Conservation (phyloP, 495 filamentous ascomycete genomes). For the Penicillium tannophilum region DNA sequence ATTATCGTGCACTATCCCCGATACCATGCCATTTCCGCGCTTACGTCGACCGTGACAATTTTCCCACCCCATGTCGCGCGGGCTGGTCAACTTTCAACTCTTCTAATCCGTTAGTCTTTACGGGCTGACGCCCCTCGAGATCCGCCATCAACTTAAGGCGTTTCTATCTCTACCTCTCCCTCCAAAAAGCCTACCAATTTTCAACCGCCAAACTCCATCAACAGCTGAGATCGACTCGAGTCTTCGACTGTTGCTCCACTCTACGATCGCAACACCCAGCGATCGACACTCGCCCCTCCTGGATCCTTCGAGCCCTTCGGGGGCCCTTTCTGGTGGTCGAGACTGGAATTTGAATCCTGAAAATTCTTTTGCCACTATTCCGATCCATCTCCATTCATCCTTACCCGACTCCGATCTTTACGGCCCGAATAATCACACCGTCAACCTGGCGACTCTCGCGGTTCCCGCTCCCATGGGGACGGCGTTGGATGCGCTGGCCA, state of each 20-base stretch:
- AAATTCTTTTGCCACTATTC: slow-evolving; percentile 24
- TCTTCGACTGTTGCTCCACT: slow-evolving; percentile 25
- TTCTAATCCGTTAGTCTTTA: slow-evolving; percentile 1
- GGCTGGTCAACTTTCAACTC: slow-evolving; percentile 5
- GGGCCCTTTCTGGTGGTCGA: slow-evolving; percentile 44
- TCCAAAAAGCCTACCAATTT: background rate
- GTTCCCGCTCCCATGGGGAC: slow-evolving; percentile 50
- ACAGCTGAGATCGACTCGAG: slow-evolving; percentile 9
- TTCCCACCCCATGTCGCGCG: background rate
- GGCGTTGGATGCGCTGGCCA: slow-evolving; percentile 42
- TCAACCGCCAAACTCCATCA: background rate
- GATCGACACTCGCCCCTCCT: slow-evolving; percentile 44
- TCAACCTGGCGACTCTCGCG: slow-evolving; percentile 49
- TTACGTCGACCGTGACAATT: slow-evolving; percentile 25
- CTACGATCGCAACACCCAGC: slow-evolving; percentile 37
- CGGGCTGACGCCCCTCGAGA: background rate
- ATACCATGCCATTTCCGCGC: slow-evolving; percentile 29
- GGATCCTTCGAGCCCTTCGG: slow-evolving; percentile 50
- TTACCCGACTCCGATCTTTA: slow-evolving; percentile 43
- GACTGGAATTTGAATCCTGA: slow-evolving; percentile 39
- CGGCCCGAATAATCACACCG: slow-evolving; percentile 28
- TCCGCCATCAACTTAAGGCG: background rate
- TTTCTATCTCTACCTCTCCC: background rate
- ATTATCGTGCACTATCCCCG: slow-evolving; percentile 1
- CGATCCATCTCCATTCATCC: slow-evolving; percentile 29